Conservation (phyloP, 305 asterid species). For the Solanum chacoense region DNA sequence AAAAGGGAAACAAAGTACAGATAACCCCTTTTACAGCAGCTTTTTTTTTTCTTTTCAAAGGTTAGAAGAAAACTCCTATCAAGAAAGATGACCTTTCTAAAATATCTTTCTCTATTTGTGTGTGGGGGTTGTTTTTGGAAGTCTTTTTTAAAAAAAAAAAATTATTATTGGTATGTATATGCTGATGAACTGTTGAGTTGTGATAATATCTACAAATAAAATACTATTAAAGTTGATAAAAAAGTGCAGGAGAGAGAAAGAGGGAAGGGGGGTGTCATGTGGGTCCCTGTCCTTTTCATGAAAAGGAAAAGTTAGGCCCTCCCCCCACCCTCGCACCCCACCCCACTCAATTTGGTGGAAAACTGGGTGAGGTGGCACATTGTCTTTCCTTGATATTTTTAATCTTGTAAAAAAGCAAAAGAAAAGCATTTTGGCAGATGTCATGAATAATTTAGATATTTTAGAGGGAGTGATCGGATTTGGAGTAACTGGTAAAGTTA, state of each 20-base stretch:
- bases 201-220: constrained; percentile 25
- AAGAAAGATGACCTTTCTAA: constrained; percentile 28
- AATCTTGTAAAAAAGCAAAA: not conserved
- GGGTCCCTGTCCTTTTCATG: constrained; percentile 60
- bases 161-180: not conserved
- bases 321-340: not conserved
- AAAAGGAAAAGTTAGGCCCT: constrained; percentile 38
- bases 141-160: not conserved
- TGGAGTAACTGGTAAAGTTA: no score
- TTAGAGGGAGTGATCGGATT: not conserved
- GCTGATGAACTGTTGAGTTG: constrained; percentile 18
- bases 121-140: constrained; percentile 10
- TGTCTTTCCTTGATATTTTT: not conserved
- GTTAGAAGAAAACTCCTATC: constrained; percentile 17
- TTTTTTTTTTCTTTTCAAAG: constrained; percentile 1
- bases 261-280: constrained; percentile 15
- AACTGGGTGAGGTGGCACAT: not conserved
- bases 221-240: constrained; percentile 26
- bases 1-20: constrained; percentile 9
- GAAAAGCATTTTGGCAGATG: not conserved
- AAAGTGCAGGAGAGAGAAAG: constrained; percentile 42
- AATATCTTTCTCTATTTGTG: constrained; percentile 12
- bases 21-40: constrained; percentile 18
- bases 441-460: not conserved
- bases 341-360: no score